Conservation (phyloP, 1,284 basidiomycete species). For the Sanghuangporus weigelae region DNA sequence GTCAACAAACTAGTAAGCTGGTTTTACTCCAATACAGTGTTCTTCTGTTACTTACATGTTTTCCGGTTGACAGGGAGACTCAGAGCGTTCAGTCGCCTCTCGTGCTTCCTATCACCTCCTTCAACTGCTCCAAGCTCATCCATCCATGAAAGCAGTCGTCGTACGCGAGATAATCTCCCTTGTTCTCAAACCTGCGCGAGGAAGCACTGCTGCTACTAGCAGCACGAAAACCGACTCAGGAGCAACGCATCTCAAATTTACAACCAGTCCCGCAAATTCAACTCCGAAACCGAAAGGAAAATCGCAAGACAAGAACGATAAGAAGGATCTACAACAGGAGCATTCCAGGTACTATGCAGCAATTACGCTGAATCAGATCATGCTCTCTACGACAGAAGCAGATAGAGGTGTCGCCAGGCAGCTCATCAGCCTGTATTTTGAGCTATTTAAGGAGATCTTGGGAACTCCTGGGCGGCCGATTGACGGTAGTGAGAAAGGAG, state of each 20-base stretch:
- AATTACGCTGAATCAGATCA: constrained; percentile 93
- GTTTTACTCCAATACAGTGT: neutral
- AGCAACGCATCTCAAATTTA: constrained; percentile 35
- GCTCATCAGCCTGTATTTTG: constrained; percentile 91
- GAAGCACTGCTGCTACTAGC: constrained; percentile 31
- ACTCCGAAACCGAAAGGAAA: constrained; percentile 21
- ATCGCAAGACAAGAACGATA: constrained; percentile 22
- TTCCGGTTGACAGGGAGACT: constrained; percentile 80
- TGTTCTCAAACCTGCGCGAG: constrained; percentile 56
- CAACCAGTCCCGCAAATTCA: constrained; percentile 28
- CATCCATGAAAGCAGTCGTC: constrained; percentile 90
- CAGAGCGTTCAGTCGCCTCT: constrained; percentile 84
- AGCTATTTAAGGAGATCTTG: constrained; percentile 88
- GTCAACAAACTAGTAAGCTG: constrained; percentile 85
- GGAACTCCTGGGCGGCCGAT: constrained; percentile 41
- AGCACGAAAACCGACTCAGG: constrained; percentile 27
- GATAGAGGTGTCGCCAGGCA: constrained; percentile 79
- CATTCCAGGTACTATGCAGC: constrained; percentile 89
- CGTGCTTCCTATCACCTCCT: constrained; percentile 88
- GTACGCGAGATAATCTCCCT: constrained; percentile 84
- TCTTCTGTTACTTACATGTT: neutral
- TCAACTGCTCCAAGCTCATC: constrained; percentile 86
- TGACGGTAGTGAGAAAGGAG: constrained; percentile 28
- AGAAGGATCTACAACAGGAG: constrained; percentile 32
- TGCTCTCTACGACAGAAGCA: constrained; percentile 57